Conservation (phyloP, 2,329 filamentous ascomycete genomes). For the Nemania sp. region DNA sequence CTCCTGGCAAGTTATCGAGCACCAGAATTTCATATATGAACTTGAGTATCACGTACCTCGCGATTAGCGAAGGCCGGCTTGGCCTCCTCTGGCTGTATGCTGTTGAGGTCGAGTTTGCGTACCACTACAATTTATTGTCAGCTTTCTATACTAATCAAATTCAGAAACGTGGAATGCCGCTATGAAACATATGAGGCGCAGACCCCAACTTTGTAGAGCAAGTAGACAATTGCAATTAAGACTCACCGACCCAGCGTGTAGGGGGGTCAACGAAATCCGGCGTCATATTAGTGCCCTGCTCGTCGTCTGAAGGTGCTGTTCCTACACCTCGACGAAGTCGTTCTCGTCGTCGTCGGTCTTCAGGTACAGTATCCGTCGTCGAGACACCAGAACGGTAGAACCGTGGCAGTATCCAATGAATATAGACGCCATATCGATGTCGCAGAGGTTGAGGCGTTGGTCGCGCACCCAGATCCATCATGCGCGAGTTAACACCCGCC, state of each 20-base stretch:
- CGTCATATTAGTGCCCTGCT: neutral
- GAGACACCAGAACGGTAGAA: slow-evolving; percentile 40
- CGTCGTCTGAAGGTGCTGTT: neutral
- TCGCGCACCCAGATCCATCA: slow-evolving; percentile 43
- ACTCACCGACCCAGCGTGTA: neutral
- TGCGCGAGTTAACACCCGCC: slow-evolving; percentile 39
- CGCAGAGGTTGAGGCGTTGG: slow-evolving; percentile 36
- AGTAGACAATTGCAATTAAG: neutral
- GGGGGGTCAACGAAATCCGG: slow-evolving; percentile 2
- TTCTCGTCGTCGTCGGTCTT: neutral
- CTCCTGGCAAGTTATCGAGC: too few relatives aligned
- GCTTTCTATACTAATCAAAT: too few relatives aligned
- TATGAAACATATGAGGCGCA: too few relatives aligned
- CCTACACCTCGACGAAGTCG: neutral
- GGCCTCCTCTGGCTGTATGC: slow-evolving; percentile 1
- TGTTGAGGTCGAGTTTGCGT: slow-evolving; percentile 1
- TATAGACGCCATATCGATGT: slow-evolving; percentile 47
- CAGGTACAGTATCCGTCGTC: neutral
- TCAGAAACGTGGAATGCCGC: too few relatives aligned
- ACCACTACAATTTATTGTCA: neutral
- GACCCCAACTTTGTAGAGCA: too few relatives aligned
- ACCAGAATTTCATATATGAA: too few relatives aligned
- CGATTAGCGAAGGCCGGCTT: neutral
- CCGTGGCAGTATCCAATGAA: slow-evolving; percentile 48
- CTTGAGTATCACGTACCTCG: neutral